These are phyloP conservation scores for Podaxis sp. DNA, from an alignment of 768 basidiomycete genomes.

Conservation along the genomic window DNA sequence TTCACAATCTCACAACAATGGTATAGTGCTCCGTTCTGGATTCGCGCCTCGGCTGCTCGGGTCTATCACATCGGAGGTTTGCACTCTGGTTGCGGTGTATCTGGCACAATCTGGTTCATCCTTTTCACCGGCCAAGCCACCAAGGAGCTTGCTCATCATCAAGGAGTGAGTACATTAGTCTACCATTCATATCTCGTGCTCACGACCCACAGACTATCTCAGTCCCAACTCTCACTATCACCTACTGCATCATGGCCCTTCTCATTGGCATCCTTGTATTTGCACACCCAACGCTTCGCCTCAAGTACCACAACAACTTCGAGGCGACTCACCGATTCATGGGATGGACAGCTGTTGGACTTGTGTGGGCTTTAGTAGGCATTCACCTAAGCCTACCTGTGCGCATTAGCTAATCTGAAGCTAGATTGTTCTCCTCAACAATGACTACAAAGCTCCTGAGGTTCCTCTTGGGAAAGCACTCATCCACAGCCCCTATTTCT, in stretches of 20 bases:
- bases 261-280: slow-evolving; percentile 46
- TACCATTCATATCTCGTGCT: neutral
- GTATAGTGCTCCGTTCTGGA: slow-evolving; percentile 31
- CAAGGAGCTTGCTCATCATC: slow-evolving; percentile 30
- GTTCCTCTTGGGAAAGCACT: slow-evolving; percentile 41
- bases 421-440: slow-evolving; percentile 20
- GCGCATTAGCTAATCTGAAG: neutral
- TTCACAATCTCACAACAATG: neutral
- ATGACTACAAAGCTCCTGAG: slow-evolving; percentile 32
- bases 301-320: slow-evolving; percentile 51
- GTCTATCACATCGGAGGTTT: slow-evolving; percentile 58
- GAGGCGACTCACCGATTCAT: slow-evolving; percentile 54
- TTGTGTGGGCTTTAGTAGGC: slow-evolving; percentile 14
- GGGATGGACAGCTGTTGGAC: slow-evolving; percentile 26
- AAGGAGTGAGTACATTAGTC: slow-evolving; percentile 23
- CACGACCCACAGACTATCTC: slow-evolving; percentile 14
- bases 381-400: no score
- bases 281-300: slow-evolving; percentile 48
- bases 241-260: slow-evolving; percentile 46
- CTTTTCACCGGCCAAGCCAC: slow-evolving; percentile 45
- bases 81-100: slow-evolving; percentile 51
- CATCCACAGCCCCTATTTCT: slow-evolving; percentile 46
- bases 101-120: slow-evolving; percentile 54
- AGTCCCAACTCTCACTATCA: slow-evolving; percentile 12
- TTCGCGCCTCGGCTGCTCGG: slow-evolving; percentile 46